Conservation (phyloP, 148 eudicot species). For the Tetragonia tetragonoides region DNA sequence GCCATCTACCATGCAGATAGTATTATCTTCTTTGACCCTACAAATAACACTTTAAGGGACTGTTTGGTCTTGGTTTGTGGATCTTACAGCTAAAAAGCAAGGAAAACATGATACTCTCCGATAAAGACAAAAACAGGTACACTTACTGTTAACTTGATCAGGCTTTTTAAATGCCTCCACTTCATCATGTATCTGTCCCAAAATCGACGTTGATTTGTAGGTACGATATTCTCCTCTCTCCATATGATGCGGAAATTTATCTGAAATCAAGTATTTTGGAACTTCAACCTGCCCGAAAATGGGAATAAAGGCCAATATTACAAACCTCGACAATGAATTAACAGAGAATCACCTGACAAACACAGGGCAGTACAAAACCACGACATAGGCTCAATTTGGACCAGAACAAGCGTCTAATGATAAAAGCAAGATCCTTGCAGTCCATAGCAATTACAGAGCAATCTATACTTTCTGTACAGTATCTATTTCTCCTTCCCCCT, state of each 20-base stretch:
- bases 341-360: background rate
- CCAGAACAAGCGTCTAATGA: too few species aligned
- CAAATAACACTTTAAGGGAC: background rate
- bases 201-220: constrained; percentile 56
- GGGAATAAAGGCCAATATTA: background rate
- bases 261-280: constrained; percentile 30
- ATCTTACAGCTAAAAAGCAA: background rate
- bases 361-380: background rate
- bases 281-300: constrained; percentile 41
- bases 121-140: background rate
- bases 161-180: constrained; percentile 18
- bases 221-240: constrained; percentile 26
- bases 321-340: background rate
- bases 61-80: background rate
- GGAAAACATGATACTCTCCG: background rate
- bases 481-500: too few species aligned
- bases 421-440: too few species aligned
- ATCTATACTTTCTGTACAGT: too few species aligned
- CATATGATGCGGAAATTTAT: constrained; percentile 59
- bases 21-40: background rate
- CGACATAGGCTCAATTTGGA: background rate
- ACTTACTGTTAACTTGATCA: constrained; percentile 35
- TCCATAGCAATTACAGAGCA: too few species aligned
- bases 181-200: constrained; percentile 51
- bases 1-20: background rate